These are phyloP conservation scores for Saitozyma podzolica DNA, from an alignment of 768 basidiomycete species.

Conservation along the genomic window DNA sequence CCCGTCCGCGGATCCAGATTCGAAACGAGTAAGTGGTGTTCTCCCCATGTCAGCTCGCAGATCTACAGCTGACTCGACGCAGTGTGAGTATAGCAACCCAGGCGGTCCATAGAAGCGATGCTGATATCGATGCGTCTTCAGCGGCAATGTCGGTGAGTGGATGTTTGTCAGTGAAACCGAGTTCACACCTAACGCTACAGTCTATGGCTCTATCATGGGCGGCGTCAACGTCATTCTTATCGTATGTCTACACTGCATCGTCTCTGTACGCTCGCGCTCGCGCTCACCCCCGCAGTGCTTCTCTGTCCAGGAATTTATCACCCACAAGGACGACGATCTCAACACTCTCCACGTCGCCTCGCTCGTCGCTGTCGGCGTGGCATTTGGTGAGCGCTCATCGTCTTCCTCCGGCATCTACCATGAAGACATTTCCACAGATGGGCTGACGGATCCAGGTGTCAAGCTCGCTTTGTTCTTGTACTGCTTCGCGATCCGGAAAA, in stretches of 20 bases:
- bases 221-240: constrained; percentile 88
- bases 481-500: constrained; percentile 72
- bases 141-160: no score
- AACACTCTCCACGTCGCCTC: constrained; percentile 75
- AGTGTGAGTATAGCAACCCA: constrained; percentile 13
- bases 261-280: background rate
- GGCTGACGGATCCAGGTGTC: constrained; percentile 55
- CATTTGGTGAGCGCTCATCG: constrained; percentile 63
- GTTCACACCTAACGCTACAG: constrained; percentile 7
- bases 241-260: constrained; percentile 47
- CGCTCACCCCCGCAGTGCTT: constrained; percentile 57
- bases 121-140: no score
- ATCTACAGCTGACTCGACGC: background rate
- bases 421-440: constrained; percentile 54
- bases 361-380: constrained; percentile 76
- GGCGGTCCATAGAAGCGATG: background rate
- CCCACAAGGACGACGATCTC: constrained; percentile 59
- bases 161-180: no score
- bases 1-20: constrained; percentile 87
- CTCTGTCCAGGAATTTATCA: constrained; percentile 70
- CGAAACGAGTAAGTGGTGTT: constrained; percentile 60
- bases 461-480: constrained; percentile 87
- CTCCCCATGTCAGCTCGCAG: background rate
- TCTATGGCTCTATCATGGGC: constrained; percentile 85
- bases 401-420: background rate